Evolutionary conservation across 345 rosid species (phyloP), one percentile per base, ranked within the genome.

Genomic region (Physaria fendleri): DNA sequence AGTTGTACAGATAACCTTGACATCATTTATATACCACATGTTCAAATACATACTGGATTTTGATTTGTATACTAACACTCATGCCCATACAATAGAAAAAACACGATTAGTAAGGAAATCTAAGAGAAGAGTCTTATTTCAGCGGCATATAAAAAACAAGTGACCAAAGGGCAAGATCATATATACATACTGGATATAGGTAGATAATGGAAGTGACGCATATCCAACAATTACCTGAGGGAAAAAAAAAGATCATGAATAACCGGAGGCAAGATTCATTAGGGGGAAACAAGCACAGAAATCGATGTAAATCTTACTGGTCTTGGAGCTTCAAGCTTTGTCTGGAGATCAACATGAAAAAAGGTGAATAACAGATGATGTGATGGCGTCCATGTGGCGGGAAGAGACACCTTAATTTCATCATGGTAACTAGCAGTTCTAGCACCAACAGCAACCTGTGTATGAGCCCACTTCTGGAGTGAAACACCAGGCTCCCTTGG

Each of bases 321-420:
- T 73, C 91, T 87, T 67, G 99, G 97, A 74, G 97, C 94, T 81
- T 93, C 99, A 70, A 93, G 79, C 74, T 89, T 93, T 45, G 96
- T 88, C 63, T 89, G 99, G 65, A 93, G 94, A 78, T 93, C 99
- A 63, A 89, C 84, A 69, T 93, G 99, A 73, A 79, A 89, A 71
- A 93, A 89, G 53, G 99, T 93, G 82, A 93, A 93, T 67, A 93
- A 65, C 43, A 93, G 82, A 77, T 93, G 99, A 82, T 93, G 99
- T 42, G 74, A 59, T 21, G 97, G 95, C 41, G 97, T 93, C 99
- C 97, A 93, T 22, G 80, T 69, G 38, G 97, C 85, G 71, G 99
- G 90, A 39, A 93, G 91, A 23, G 88, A 85, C 66, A 85, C 76
- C 77, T 89, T 93, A 58, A 93, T 74, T 74, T 93, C 97, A 42